Evolutionary conservation across 148 eudicot genomes (phyloP).

Genomic region (Rhododendron kiyosumense): DNA sequence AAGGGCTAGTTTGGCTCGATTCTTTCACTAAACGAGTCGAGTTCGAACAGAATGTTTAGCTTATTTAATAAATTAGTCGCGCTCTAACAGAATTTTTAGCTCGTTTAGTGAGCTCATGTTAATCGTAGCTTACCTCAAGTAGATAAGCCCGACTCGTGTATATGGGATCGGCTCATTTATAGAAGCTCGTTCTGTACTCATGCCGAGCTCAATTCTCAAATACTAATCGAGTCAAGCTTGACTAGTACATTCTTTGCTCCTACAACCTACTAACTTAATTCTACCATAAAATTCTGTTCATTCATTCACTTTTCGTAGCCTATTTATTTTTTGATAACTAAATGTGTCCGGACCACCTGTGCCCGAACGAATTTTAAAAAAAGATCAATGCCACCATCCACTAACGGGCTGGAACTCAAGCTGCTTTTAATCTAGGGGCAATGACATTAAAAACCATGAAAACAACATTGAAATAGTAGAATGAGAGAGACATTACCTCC

Average conservation of each 20-base stretch:
- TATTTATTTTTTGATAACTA: too few species aligned
- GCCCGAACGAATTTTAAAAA: not conserved
- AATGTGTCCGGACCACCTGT: too few species aligned
- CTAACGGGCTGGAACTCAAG: not conserved
- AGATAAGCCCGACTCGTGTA: not conserved
- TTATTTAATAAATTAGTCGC: too few species aligned
- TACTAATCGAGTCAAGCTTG: too few species aligned
- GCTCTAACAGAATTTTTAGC: too few species aligned
- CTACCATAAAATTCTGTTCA: too few species aligned
- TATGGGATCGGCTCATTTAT: not conserved
- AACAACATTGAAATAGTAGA: not conserved
- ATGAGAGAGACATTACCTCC: conserved; percentile 44
- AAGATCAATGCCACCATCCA: not conserved
- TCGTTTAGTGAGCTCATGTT: not conserved
- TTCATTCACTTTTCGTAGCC: not conserved
- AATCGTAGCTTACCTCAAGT: not conserved
- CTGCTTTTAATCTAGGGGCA: not conserved
- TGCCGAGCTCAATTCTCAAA: not conserved
- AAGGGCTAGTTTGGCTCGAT: not conserved
- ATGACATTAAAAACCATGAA: not conserved
- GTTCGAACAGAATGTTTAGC: not conserved
- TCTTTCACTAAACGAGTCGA: not conserved
- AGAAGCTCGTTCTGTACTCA: not conserved
- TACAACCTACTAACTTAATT: too few species aligned
- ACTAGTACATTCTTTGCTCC: too few species aligned